phyloP scores from a whole-genome alignment of 2,329 filamentous ascomycete genomes.

The Diplodia intermedia region DNA sequence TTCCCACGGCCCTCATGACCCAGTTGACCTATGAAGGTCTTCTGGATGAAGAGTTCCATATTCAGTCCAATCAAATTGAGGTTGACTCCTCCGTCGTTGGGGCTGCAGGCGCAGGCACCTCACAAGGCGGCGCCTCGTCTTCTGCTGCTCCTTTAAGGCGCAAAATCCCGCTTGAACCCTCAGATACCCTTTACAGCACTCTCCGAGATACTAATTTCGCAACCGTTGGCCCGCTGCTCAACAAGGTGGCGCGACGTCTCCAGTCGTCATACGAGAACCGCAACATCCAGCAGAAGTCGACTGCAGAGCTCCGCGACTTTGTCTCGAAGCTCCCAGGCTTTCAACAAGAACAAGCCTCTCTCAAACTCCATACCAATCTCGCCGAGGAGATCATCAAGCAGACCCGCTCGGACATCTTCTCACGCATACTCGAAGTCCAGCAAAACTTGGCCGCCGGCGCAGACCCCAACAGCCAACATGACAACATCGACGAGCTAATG shows the following conservation, averaged over 20 bases:
- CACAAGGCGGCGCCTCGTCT: slow-evolving; percentile 56
- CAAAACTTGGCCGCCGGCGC: slow-evolving; percentile 92
- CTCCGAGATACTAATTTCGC: slow-evolving; percentile 94
- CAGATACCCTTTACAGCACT: slow-evolving; percentile 86
- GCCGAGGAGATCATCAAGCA: slow-evolving; percentile 96
- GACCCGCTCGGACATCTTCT: slow-evolving; percentile 88
- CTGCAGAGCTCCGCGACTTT: slow-evolving; percentile 90
- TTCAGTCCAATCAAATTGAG: slow-evolving; percentile 90
- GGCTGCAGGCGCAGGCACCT: slow-evolving; percentile 64
- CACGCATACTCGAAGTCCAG: slow-evolving; percentile 86
- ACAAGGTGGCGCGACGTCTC: slow-evolving; percentile 86
- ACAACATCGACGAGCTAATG: slow-evolving; percentile 93
- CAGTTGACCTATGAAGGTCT: slow-evolving; percentile 97
- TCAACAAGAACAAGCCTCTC: slow-evolving; percentile 88
- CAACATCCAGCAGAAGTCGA: slow-evolving; percentile 79
- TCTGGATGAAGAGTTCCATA: slow-evolving; percentile 90
- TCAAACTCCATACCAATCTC: slow-evolving; percentile 90
- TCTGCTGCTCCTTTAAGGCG: slow-evolving; percentile 69
- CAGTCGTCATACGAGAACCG: slow-evolving; percentile 88
- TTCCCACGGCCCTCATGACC: slow-evolving; percentile 88
- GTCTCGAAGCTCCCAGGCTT: slow-evolving; percentile 92
- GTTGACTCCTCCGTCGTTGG: slow-evolving; percentile 91
- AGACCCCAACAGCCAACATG: slow-evolving; percentile 87
- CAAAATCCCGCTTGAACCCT: slow-evolving; percentile 86
- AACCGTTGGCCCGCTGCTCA: slow-evolving; percentile 85